Conservation (phyloP, 306 rosid genomes). For the Arachis hypogaea region DNA sequence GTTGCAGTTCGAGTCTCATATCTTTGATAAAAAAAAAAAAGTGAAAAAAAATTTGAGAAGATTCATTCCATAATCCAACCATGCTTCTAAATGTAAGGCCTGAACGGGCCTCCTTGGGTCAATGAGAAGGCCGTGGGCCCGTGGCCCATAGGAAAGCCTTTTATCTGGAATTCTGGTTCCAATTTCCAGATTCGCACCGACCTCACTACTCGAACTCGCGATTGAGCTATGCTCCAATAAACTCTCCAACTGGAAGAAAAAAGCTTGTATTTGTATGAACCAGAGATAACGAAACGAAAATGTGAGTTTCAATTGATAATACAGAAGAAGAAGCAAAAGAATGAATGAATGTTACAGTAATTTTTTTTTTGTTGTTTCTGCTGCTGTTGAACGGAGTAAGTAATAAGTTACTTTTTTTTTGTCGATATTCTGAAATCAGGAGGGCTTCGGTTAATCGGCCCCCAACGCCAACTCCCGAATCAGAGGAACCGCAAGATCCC, state of each 20-base stretch:
- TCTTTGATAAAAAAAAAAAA: no score
- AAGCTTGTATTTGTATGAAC: neutral
- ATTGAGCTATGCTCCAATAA: neutral
- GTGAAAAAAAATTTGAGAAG: no score
- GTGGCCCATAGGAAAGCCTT: neutral
- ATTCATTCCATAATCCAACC: no score
- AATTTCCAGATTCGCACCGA: neutral
- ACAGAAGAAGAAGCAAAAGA: neutral
- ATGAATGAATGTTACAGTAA: neutral
- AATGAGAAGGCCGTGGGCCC: neutral
- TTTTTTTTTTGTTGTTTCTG: no score
- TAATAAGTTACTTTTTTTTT: neutral
- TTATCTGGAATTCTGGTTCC: neutral
- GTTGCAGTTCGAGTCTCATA: no score
- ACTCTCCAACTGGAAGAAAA: neutral
- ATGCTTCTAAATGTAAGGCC: no score
- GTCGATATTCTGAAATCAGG: slow-evolving; percentile 35
- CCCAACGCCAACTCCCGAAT: slow-evolving; percentile 47
- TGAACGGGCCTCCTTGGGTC: no score
- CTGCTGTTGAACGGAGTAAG: no score
- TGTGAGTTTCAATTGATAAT: neutral
- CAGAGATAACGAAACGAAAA: neutral
- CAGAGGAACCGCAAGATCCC: slow-evolving; percentile 43
- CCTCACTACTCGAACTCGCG: neutral
- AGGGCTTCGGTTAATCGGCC: slow-evolving; percentile 61